Evolutionary conservation across 2,329 filamentous ascomycete genomes (phyloP), one percentile per base, ranked within the genome.

Genomic region (Raffaelea ambrosiae): DNA sequence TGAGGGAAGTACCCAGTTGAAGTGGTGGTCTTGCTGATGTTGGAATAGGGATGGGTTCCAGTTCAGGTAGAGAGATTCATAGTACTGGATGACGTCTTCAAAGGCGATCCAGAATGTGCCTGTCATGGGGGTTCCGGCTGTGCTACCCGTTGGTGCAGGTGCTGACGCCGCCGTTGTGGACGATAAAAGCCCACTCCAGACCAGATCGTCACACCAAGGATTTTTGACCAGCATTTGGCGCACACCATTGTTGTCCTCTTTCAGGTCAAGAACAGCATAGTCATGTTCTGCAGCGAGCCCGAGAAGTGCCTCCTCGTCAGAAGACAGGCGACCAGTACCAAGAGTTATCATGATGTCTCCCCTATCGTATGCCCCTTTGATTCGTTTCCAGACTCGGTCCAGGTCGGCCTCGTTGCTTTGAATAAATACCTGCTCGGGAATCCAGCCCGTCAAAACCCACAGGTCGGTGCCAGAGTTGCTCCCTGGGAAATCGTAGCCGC

Each of bases 401-500:
- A 84, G 76, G 40, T 90, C 82, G 3, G 90, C 73, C 10, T 55
- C 88, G 53, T 93, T 86, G 54, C 76, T 83, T 59, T 95, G 89
- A 2, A 97, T 71, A 58, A 95, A 95, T 1, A 97, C 71, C 63
- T 98, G 93, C 65, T 98, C 90, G 0, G 93, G 93, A 44, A 98
- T 89, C 93, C 93, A 98, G 26, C 93, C 91, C 0, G 86, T 95
- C 47, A 98, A 67, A 1, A 94, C 84, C 80, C 88, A 95, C 4
- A 98, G 68, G 64, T 98, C 93, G 3, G 91, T 97, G 11, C 88
- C 90, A 1, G 91, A 97, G 63, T 97, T 97, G 59, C 93, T 97
- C 8, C 93, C 93, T 0, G 93, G 91, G 55, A 98, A 98, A 60
- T 98, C 90, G 62, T 98, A 98, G 31, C 93, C 93, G 23, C 93